Percentiles rank a stretch among this genome's conserved stretches.
phyloP scores from a whole-genome alignment of 371 early-diverging fungal species.

The Lichtheimia ramosa region DNA sequence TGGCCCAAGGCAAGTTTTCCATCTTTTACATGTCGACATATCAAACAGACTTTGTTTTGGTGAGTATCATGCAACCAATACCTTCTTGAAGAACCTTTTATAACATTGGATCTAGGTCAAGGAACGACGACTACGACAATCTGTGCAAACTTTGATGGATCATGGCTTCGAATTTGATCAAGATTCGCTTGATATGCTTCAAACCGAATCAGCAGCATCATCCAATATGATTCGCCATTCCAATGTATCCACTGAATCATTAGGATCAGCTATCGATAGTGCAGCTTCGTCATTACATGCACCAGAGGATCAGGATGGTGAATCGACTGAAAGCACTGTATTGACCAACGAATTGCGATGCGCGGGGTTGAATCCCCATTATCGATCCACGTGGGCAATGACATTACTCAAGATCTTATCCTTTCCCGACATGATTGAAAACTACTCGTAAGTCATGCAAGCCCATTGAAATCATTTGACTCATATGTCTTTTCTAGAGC shows the following conservation, averaged over 20 bases:
- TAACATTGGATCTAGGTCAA: conserved; percentile 48
- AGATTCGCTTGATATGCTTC: conserved; percentile 33
- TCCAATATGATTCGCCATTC: conserved; percentile 5
- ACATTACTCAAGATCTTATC: conserved; percentile 65
- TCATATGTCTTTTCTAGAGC: background rate
- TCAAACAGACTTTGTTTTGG: conserved; percentile 76
- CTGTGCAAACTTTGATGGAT: conserved; percentile 53
- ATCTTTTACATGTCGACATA: conserved; percentile 75
- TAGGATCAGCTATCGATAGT: conserved; percentile 9
- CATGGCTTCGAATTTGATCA: conserved; percentile 55
- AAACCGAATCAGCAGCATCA: background rate
- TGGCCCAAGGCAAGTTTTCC: conserved; percentile 67
- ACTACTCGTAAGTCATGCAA: conserved; percentile 11
- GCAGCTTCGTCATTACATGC: conserved; percentile 6
- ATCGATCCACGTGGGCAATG: conserved; percentile 54
- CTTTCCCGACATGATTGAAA: conserved; percentile 53
- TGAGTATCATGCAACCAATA: conserved; percentile 23
- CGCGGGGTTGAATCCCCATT: conserved; percentile 64
- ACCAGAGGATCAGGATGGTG: background rate
- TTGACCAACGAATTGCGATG: conserved; percentile 58
- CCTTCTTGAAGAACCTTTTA: background rate
- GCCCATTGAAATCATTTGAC: no score
- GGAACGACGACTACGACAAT: conserved; percentile 58
- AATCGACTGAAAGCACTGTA: conserved; percentile 25
- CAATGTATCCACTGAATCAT: conserved; percentile 12